Evolutionary conservation across 805 yeast genomes (phyloP).

Genomic region (Saccharomycopsis babjevae): DNA sequence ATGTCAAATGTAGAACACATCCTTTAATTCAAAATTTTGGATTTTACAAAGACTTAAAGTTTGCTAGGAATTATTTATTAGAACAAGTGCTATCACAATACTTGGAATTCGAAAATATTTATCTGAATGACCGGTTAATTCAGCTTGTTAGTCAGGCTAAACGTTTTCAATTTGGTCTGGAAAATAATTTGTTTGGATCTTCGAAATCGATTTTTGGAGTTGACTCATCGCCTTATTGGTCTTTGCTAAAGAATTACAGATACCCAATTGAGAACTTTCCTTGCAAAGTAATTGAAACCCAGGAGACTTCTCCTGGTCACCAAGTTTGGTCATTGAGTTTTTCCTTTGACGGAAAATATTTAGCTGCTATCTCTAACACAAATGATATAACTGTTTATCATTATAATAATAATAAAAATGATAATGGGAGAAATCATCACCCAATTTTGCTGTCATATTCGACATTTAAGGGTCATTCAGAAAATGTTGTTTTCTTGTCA

Average conservation of each 20-base stretch:
- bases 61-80: background rate
- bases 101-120: background rate
- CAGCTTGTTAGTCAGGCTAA: slow-evolving; percentile 43
- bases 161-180: slow-evolving; percentile 28
- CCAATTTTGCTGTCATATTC: background rate
- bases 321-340: slow-evolving; percentile 83
- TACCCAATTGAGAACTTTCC: slow-evolving; percentile 35
- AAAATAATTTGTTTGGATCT: background rate
- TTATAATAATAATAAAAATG: background rate
- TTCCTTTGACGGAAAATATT: slow-evolving; percentile 62
- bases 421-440: background rate
- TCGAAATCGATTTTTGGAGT: background rate
- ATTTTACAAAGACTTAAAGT: background rate
- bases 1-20: background rate
- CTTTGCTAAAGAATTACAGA: slow-evolving; percentile 30
- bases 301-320: slow-evolving; percentile 29
- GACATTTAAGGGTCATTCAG: slow-evolving; percentile 35
- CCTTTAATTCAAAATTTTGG: background rate
- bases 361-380: slow-evolving; percentile 63
- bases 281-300: slow-evolving; percentile 33
- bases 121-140: slow-evolving; percentile 29
- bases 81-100: background rate
- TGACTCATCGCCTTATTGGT: slow-evolving; percentile 18
- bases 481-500: slow-evolving; percentile 52
- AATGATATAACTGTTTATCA: background rate